Percentiles rank a stretch among this genome's conserved stretches.
phyloP scores from a whole-genome alignment of 73 alveolate genomes.

The Symbiodinium pilosum region DNA sequence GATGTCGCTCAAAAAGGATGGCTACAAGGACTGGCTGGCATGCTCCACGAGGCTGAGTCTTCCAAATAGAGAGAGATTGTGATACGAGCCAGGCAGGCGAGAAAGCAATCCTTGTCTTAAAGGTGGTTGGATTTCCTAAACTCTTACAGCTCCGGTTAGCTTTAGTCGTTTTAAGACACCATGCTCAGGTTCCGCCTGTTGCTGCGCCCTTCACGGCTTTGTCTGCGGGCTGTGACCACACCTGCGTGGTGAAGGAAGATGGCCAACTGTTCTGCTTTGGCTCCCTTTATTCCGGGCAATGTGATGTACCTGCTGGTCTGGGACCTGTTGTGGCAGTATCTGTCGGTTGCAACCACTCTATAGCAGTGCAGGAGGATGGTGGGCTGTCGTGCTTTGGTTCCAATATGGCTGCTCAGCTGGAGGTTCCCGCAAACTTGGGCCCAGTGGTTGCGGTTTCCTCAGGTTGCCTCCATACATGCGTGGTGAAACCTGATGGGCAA shows the following conservation, averaged over 20 bases:
- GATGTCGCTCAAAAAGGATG: background rate
- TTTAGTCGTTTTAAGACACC: too few species aligned
- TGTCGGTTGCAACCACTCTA: background rate
- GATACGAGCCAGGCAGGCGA: too few species aligned
- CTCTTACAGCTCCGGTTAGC: too few species aligned
- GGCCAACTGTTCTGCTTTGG: background rate
- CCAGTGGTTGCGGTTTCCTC: background rate
- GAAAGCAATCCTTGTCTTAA: too few species aligned
- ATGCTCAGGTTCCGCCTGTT: background rate
- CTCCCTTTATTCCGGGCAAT: background rate
- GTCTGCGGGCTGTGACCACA: conserved; percentile 2
- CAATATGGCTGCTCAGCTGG: background rate
- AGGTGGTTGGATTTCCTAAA: too few species aligned
- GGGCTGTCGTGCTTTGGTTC: background rate
- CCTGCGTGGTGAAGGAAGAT: background rate
- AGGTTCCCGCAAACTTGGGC: background rate
- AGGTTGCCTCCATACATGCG: background rate
- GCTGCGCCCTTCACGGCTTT: background rate
- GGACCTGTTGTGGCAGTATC: background rate
- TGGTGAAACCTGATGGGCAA: background rate
- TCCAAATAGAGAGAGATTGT: too few species aligned
- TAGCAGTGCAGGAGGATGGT: background rate
- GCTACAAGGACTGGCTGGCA: conserved; percentile 1
- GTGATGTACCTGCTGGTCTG: background rate
- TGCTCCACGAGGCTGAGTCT: conserved; percentile 7